Evolutionary conservation across 345 rosid genomes (phyloP).

Genomic region (Lumnitzera racemosa): DNA sequence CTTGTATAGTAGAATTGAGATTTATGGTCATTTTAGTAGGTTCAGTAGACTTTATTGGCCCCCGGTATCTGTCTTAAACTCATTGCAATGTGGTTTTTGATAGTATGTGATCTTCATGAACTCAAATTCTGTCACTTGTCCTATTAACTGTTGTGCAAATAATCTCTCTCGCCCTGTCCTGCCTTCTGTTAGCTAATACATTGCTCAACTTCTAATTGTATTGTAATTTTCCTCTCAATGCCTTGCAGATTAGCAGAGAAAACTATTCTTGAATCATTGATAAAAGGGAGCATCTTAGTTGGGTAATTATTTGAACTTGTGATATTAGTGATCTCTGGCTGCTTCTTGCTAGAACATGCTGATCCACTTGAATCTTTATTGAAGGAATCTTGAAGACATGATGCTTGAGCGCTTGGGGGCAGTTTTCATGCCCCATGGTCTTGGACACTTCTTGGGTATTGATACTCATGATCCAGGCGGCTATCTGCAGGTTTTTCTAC

Average conservation of each 20-base stretch:
- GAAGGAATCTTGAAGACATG: constrained; percentile 72
- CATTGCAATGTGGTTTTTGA: no score
- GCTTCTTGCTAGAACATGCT: constrained; percentile 5
- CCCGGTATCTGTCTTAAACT: no score
- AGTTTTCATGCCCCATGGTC: constrained; percentile 93
- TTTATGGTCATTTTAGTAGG: no score
- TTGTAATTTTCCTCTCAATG: neutral
- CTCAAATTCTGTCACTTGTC: no score
- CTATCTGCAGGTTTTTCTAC: constrained; percentile 46
- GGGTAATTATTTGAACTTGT: constrained; percentile 42
- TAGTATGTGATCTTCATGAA: no score
- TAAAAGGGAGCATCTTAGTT: constrained; percentile 45
- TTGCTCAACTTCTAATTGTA: neutral
- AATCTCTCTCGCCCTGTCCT: no score
- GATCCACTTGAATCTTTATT: constrained; percentile 8
- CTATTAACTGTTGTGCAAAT: no score
- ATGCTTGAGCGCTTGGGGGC: constrained; percentile 75
- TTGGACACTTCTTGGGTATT: constrained; percentile 87
- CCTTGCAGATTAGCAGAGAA: constrained; percentile 71
- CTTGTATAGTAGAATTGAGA: no score
- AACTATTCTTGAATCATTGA: constrained; percentile 62
- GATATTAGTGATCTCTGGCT: constrained; percentile 5
- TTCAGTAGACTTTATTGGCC: no score
- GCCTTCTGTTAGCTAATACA: neutral
- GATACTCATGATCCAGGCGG: constrained; percentile 98